Base-by-base conservation (phyloP, 441 rosid species). In the Adansonia gregorii region DNA sequence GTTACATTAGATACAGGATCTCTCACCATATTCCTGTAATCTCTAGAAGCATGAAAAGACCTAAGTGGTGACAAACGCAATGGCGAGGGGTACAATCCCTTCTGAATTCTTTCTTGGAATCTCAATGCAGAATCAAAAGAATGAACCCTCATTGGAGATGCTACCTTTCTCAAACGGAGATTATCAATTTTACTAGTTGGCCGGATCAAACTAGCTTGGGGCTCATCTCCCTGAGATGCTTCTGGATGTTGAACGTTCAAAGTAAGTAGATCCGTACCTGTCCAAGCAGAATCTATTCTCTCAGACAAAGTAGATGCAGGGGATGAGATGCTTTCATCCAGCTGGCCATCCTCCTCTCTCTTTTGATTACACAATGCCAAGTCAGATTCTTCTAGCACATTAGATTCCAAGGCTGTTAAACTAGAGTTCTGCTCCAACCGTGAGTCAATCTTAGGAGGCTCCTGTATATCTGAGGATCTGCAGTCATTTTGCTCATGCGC, bases 211-310 rank as follows among this genome's bases (percentile, higher is more conserved):
- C 24, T 79, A 68, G 80, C 80, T 52, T 80, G 79, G 55, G 80
- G 63, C 35, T 83, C 87, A 81, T 90, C 93, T 52, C 74, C 76
- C 48, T 71, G 81, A 24, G 79, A 78, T 8, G 70, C 79, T n/a
- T 78, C 78, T 5, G 72, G 66, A 74, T 86, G 77, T 70, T 82
- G 87, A 75, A 64, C 79, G 79, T 85, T 83, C 54, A 69, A 74
- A 3, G 73, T 35, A 63, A 73, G 81, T 9, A 84, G 94, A 78
- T 87, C 90, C 27, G 94, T 92, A 59, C 99, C 98, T 0, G 89
- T 86, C 99, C 99, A 97, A n/a, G 97, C 95, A 14, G 94, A 93
- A 86, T 97, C 99, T 81, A 97, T 97, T 83, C 89, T 88, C 79
- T 91, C 97, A 3, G 97, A 94, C 20, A 97, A 82, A 81, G 85